These are phyloP conservation scores for Panicum miliaceum DNA, from an alignment of 176 grass and related monocot species.

Conservation along the genomic window DNA sequence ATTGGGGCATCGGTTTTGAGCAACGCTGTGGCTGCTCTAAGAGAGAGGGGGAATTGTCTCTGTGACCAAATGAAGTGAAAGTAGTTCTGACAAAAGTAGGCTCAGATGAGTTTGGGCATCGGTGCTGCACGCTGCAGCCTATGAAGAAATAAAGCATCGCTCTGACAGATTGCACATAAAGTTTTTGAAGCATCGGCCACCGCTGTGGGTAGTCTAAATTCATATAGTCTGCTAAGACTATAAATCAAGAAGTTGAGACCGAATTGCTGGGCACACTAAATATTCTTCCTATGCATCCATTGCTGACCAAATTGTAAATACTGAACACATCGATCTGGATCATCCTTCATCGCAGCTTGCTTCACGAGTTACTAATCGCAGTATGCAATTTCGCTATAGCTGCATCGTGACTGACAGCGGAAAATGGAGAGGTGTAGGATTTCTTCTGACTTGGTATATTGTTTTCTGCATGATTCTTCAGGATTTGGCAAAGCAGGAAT, in stretches of 20 bases:
- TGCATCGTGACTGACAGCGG: neutral
- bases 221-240: neutral
- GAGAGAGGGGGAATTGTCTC: too few species aligned
- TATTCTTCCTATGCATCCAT: neutral
- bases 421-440: neutral
- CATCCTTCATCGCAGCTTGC: neutral
- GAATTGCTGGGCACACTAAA: neutral
- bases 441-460: neutral
- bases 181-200: too few species aligned
- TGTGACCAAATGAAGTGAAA: too few species aligned
- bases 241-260: neutral
- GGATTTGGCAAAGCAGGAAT: constrained; percentile 56
- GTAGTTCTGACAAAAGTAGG: too few species aligned
- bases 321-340: neutral
- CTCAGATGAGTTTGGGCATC: too few species aligned
- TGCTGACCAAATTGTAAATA: neutral
- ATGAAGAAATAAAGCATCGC: too few species aligned
- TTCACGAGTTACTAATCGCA: neutral
- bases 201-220: too few species aligned
- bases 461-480: constrained; percentile 21
- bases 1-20: too few species aligned
- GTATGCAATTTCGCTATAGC: neutral
- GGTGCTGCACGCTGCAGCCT: too few species aligned
- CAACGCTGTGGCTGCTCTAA: too few species aligned
- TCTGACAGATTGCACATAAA: too few species aligned